Percentiles rank a stretch among this genome's conserved stretches.
Conservation (phyloP, 805 yeast genomes). For the Myxozyma monticola region DNA sequence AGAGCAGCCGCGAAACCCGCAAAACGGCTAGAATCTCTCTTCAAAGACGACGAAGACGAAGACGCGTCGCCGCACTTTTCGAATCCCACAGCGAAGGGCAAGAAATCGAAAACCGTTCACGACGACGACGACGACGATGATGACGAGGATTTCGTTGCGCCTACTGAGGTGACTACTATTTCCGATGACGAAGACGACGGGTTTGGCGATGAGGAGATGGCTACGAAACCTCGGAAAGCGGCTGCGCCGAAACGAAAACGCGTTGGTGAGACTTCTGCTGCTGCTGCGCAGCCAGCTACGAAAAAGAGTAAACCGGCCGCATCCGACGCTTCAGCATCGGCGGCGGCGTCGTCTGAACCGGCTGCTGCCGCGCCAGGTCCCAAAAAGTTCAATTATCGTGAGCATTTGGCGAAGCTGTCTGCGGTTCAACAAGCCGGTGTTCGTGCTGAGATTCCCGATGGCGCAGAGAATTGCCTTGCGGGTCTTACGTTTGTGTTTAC, state of each 20-base stretch:
- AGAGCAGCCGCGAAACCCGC: no score
- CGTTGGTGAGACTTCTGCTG: neutral
- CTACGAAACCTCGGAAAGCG: neutral
- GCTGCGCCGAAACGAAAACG: neutral
- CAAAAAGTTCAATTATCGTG: constrained; percentile 14
- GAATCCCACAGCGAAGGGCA: constrained; percentile 42
- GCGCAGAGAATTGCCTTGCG: constrained; percentile 78
- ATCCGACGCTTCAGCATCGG: neutral
- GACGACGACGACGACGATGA: constrained; percentile 7
- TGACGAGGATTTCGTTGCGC: neutral
- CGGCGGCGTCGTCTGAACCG: neutral
- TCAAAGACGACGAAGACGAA: constrained; percentile 8
- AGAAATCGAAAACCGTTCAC: constrained; percentile 48
- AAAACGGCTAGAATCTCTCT: constrained; percentile 58
- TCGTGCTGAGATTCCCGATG: constrained; percentile 58
- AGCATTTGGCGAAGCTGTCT: constrained; percentile 12
- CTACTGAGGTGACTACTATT: no score
- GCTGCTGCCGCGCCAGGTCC: neutral
- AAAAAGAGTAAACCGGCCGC: neutral
- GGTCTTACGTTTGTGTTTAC: constrained; percentile 94
- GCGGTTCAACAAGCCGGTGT: constrained; percentile 16
- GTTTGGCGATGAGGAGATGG: neutral
- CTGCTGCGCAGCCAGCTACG: neutral
- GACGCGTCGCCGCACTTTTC: constrained; percentile 32
- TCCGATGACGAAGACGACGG: constrained; percentile 3